Evolutionary conservation across 2,329 filamentous ascomycete species (phyloP), one percentile per base, ranked within the genome.

Genomic region (Sporothrix mexicana): DNA sequence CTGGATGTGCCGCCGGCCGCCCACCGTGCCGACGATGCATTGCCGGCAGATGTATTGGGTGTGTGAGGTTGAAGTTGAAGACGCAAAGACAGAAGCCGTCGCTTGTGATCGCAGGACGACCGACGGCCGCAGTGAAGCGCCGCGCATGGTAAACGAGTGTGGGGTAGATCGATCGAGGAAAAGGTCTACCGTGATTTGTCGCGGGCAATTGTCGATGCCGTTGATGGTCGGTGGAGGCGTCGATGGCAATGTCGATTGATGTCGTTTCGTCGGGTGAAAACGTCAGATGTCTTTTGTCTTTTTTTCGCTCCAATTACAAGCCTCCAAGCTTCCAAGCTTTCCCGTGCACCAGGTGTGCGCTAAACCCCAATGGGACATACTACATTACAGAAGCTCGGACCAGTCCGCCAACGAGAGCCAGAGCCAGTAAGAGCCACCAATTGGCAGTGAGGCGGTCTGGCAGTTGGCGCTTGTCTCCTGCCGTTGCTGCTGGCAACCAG

Each of bases 11-110:
- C 90, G 72, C 8, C 62, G 25, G 66, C 70, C 45, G 62, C 17
- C 23, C 8, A 47, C 45, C 15, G 30, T 36, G 30, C 47, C 20
- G 67, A 12, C 20, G 66, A 72, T 84, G 80, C 88, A 89, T 81
- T 88, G 87, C 67, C 83, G 81, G 78, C 86, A 89, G 66, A 87
- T 80, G 74, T 84, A 86, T 13, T 78, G 77, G 51, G 79, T n/a
- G 41, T 30, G 9, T 45, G 45, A 20, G 15, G n/a, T 23, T 23
- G 51, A 3, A 6, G n/a, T 12, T 10, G 51, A 10, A 2, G 8
- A n/a, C 3, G 15, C 25, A 12, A 13, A n/a, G 5, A 36, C 4
- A 36, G 61, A 25, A 12, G 57, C 3, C 30, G 71, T 73, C 43
- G 77, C 13, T 70, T 55, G 66, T 12, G 23, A 47, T 49, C 74